Evolutionary conservation across 345 rosid species (phyloP), one percentile per base, ranked within the genome.

Genomic region (Firmiana major): DNA sequence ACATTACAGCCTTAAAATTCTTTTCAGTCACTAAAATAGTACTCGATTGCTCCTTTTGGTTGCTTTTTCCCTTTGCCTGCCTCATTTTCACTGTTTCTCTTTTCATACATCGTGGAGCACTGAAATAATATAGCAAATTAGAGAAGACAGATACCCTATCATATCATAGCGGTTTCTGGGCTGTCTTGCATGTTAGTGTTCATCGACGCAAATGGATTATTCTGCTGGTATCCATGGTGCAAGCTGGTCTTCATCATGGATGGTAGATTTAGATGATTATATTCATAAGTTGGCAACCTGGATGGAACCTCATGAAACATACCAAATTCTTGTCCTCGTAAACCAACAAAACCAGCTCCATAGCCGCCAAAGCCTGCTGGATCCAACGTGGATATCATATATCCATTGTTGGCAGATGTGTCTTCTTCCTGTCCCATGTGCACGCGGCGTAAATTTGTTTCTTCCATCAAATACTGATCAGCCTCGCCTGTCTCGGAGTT

Each of bases 201-300:
- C 49, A 49, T 81, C 10, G 74, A 63, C 1, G 57, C 3, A 1
- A 82, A 65, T 75, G 85, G 86, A 78, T 70, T 46, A 45, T 75
- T 54, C 64, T 70, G 8, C 65, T 79, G 71, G 59, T 75, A 54
- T 1, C 66, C 67, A 6, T 55, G 78, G 54, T 73, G 83, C 43
- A 42, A 65, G 60, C 31, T 74, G 73, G 49, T 38, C 43, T 24
- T 72, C 49, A 45, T 77, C 62, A 75, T 64, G 67, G 68, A 55
- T 48, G 83, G 77, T 21, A 15, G 67, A 59, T 3, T 31, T 31
- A 31, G 34, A 31, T 67, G 55, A 75, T 46, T 26, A 28, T 19
- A 72, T 15, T 68, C 67, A 77, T 72, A 75, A 81, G 36, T 49
- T 42, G 78, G 76, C 64, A 62, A 53, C 65, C 65, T 60, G 26